These are phyloP conservation scores for Trichoderma atrobrunneum DNA, from an alignment of 2,329 filamentous ascomycete genomes.

Conservation along the genomic window DNA sequence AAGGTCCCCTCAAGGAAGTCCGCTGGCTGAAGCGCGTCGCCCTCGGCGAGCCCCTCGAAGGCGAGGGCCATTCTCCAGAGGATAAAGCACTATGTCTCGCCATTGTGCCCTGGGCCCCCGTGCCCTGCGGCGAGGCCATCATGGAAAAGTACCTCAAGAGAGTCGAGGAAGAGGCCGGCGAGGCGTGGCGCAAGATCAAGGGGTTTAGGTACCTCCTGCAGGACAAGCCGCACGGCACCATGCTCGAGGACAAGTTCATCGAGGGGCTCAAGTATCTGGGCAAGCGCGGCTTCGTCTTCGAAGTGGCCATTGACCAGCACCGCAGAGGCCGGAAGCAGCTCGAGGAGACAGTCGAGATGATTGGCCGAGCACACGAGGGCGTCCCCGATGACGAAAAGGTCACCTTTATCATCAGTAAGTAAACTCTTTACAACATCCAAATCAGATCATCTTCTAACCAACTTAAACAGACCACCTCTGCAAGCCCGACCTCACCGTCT, in stretches of 20 bases:
- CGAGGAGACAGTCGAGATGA: slow-evolving; percentile 68
- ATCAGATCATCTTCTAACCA: too few relatives aligned
- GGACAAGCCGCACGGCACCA: slow-evolving; percentile 65
- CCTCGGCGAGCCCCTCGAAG: slow-evolving; percentile 53
- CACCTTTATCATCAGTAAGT: slow-evolving; percentile 67
- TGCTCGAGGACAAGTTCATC: slow-evolving; percentile 63
- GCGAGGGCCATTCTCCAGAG: slow-evolving; percentile 53
- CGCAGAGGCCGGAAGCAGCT: slow-evolving; percentile 72
- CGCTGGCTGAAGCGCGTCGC: slow-evolving; percentile 65
- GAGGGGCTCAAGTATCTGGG: slow-evolving; percentile 64
- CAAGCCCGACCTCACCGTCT: slow-evolving; percentile 74
- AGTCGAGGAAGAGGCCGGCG: slow-evolving; percentile 60
- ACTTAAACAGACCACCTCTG: slow-evolving; percentile 67
- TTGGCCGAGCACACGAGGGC: slow-evolving; percentile 62
- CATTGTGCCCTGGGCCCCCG: slow-evolving; percentile 81
- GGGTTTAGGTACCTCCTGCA: slow-evolving; percentile 85
- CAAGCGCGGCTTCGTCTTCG: slow-evolving; percentile 65
- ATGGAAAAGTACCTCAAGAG: slow-evolving; percentile 64
- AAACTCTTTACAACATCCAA: not conserved
- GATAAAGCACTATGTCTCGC: slow-evolving; percentile 58
- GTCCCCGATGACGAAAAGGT: slow-evolving; percentile 59
- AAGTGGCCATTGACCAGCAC: slow-evolving; percentile 79
- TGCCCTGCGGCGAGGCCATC: slow-evolving; percentile 60
- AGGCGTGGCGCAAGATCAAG: slow-evolving; percentile 64
- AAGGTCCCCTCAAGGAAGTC: slow-evolving; percentile 68